Evolutionary conservation across 768 basidiomycete species (phyloP), one percentile per base, ranked within the genome.

Genomic region (Trametes elegans): DNA sequence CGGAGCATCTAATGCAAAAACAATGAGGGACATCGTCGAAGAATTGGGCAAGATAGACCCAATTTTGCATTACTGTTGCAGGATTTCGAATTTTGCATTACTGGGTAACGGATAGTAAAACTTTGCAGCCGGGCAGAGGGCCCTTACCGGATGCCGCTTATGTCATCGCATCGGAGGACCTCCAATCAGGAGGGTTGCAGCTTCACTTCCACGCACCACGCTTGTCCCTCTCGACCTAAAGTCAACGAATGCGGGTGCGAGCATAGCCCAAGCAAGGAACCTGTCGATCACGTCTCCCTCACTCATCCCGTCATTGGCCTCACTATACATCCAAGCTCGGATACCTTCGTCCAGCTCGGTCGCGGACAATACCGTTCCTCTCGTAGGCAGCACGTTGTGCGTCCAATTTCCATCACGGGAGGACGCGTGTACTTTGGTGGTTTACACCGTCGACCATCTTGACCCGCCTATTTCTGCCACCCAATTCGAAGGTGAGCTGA

Each of bases 361-460:
- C 16, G 23, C 35, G 44, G 28, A 8, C 26, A 18, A 32, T 8
- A 9, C 36, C 16, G 32, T 24, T 11, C 3, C 36, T 13, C 27
- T 16, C 29, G 19, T 35, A 13, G 29, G 28, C 16, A 21, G 19
- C 29, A 21, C 18, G 5, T 23, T 32, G 14, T 46, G 45, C 19
- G 31, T 23, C 21, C 7, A 9, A 13, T 34, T 16, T 2, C 28
- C 28, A 21, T 51, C 51, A 19, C 24, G 68, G 28, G 57, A 65
- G 11, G 74, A 76, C 34, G n/a, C n/a, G n/a, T n/a, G n/a, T n/a
- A 66, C 71, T 16, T 76, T 84, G 29, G 77, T 87, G 3, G 81
- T 88, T 31, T 79, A 76, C 66, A 86, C 87, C 43, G 83, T 83
- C 61, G 74, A 79, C 59, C 85, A 84, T 18, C 83, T 82, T 69